Percentiles rank a stretch among this genome's conserved stretches.
phyloP scores from a whole-genome alignment of 352 stramenopile species.

The Phytopythium sindhum region DNA sequence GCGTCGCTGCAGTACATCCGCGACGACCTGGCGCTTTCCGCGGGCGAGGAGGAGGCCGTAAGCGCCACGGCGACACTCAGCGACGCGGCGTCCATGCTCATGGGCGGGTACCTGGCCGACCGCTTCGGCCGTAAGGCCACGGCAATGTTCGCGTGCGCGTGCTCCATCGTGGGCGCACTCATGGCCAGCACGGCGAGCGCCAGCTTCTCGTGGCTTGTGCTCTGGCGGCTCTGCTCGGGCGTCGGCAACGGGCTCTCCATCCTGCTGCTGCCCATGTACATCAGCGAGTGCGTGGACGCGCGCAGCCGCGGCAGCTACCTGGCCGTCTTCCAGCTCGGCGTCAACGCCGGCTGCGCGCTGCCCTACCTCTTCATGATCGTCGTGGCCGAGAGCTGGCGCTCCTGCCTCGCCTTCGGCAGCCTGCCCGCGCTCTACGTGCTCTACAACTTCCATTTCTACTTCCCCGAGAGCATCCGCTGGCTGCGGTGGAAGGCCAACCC shows the following conservation, averaged over 20 bases:
- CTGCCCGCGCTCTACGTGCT: constrained; percentile 74
- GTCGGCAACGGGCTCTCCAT: constrained; percentile 85
- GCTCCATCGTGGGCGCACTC: constrained; percentile 66
- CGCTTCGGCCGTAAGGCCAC: constrained; percentile 65
- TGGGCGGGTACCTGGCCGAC: constrained; percentile 69
- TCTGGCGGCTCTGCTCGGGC: constrained; percentile 69
- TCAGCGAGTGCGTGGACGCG: constrained; percentile 76
- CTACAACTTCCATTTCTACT: constrained; percentile 70
- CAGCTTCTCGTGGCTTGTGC: constrained; percentile 57
- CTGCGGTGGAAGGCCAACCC: constrained; percentile 63
- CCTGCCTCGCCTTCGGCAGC: constrained; percentile 67
- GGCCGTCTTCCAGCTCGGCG: constrained; percentile 78
- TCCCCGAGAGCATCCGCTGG: constrained; percentile 81
- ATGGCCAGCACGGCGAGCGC: constrained; percentile 47
- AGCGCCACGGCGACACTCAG: constrained; percentile 79
- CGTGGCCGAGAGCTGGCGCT: constrained; percentile 72
- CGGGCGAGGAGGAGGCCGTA: constrained; percentile 65
- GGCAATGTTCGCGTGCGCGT: constrained; percentile 67
- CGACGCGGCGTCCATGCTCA: constrained; percentile 75
- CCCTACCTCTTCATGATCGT: constrained; percentile 82
- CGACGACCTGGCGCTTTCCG: constrained; percentile 62
- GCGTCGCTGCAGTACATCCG: constrained; percentile 81
- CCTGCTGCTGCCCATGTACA: constrained; percentile 87
- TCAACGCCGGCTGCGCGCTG: constrained; percentile 71
- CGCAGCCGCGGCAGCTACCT: constrained; percentile 62